phyloP scores from a whole-genome alignment of 1,139 yeast genomes.

The Diutina siamensis region DNA sequence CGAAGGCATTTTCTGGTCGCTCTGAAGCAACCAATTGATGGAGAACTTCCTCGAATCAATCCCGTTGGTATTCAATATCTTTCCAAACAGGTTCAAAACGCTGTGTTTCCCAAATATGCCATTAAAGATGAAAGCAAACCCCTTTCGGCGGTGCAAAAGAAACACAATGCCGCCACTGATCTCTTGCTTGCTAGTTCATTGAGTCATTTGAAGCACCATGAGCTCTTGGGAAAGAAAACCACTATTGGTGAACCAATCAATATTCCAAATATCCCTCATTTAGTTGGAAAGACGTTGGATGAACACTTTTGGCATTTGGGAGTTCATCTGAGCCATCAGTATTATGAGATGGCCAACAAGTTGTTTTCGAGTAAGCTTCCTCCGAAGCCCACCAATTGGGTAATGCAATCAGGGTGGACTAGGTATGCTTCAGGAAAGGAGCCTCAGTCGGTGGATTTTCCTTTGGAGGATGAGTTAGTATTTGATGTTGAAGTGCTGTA shows the following conservation, averaged over 20 bases:
- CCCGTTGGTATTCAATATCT: slow-evolving; percentile 59
- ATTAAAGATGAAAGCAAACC: slow-evolving; percentile 6
- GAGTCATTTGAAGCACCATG: slow-evolving; percentile 49
- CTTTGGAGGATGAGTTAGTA: slow-evolving; percentile 54
- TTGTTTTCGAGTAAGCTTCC: slow-evolving; percentile 30
- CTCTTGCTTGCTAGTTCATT: slow-evolving; percentile 46
- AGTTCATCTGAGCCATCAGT: slow-evolving; percentile 46
- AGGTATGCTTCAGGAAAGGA: slow-evolving; percentile 44
- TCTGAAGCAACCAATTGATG: background rate
- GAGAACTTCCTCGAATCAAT: slow-evolving; percentile 46
- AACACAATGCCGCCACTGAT: slow-evolving; percentile 17
- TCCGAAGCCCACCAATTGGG: slow-evolving; percentile 41
- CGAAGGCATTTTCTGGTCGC: background rate
- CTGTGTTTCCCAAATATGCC: slow-evolving; percentile 41
- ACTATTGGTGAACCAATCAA: slow-evolving; percentile 49
- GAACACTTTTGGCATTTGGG: slow-evolving; percentile 82
- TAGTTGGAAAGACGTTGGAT: slow-evolving; percentile 61
- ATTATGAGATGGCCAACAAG: slow-evolving; percentile 33
- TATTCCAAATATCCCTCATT: slow-evolving; percentile 48
- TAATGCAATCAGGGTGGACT: slow-evolving; percentile 68
- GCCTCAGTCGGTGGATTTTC: slow-evolving; percentile 55
- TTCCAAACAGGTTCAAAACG: slow-evolving; percentile 43
- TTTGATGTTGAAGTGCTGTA: slow-evolving; percentile 89
- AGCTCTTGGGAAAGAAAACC: slow-evolving; percentile 71
- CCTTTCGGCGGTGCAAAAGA: slow-evolving; percentile 11